Evolutionary conservation across 2,329 filamentous ascomycete species (phyloP).

Genomic region (Dichotomopilus funicola): DNA sequence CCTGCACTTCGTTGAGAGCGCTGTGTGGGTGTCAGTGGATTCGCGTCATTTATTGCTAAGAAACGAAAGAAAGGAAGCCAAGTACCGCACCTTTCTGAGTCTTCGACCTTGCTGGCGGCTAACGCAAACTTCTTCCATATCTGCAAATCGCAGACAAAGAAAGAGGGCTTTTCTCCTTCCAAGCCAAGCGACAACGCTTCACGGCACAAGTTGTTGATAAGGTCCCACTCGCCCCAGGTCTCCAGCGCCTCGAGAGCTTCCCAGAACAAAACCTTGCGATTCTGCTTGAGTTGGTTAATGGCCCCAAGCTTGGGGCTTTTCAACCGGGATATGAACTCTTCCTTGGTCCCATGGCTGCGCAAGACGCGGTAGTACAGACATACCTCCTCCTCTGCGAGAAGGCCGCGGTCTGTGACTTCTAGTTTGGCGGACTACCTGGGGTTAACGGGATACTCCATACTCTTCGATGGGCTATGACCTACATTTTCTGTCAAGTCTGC

Average conservation of each 20-base stretch:
- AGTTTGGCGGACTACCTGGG: constrained; percentile 16
- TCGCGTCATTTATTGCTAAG: background rate
- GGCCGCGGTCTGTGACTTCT: constrained; percentile 28
- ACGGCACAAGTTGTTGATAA: constrained; percentile 38
- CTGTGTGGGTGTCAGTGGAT: constrained; percentile 8
- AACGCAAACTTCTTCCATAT: constrained; percentile 31
- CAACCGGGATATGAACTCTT: constrained; percentile 37
- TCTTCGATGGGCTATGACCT: constrained; percentile 5
- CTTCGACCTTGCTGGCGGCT: constrained; percentile 26
- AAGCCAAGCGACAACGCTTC: constrained; percentile 37
- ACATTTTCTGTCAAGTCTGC: constrained; percentile 41
- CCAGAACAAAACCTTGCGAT: constrained; percentile 42
- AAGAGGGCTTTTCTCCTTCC: constrained; percentile 32
- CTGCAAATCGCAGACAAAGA: constrained; percentile 40
- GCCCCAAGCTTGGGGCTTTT: constrained; percentile 37
- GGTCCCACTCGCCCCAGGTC: constrained; percentile 35
- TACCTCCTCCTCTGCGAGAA: constrained; percentile 45
- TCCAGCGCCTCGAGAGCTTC: constrained; percentile 35
- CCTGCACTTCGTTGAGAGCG: constrained; percentile 26
- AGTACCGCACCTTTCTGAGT: constrained; percentile 24
- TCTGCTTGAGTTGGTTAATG: constrained; percentile 38
- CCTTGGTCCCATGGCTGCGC: constrained; percentile 36
- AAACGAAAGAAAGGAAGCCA: background rate
- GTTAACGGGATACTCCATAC: constrained; percentile 8
- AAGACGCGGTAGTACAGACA: constrained; percentile 44